Conservation (phyloP, 1,284 basidiomycete species). For the Marasmius oreades region DNA sequence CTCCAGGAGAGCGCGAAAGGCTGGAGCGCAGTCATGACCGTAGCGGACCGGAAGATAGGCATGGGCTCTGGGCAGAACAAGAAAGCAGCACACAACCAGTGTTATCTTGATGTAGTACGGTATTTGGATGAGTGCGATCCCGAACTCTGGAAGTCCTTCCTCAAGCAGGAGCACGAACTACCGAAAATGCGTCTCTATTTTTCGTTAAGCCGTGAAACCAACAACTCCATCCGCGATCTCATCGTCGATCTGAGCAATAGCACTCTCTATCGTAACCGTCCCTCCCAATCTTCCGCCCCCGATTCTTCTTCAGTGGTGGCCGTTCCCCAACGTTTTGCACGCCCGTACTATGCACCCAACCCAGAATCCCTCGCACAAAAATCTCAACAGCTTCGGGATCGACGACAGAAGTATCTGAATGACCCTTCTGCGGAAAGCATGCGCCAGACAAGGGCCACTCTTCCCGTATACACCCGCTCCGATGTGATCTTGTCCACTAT, state of each 20-base stretch:
- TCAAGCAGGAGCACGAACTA: constrained; percentile 65
- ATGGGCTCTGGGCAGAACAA: constrained; percentile 71
- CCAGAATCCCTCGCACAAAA: constrained; percentile 37
- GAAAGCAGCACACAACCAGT: constrained; percentile 72
- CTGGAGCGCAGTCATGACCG: constrained; percentile 85
- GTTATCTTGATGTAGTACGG: constrained; percentile 85
- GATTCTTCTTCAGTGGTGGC: constrained; percentile 13
- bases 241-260: constrained; percentile 62
- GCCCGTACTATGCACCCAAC: constrained; percentile 10
- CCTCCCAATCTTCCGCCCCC: constrained; percentile 21
- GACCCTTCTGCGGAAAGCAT: constrained; percentile 66
- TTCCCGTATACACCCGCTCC: constrained; percentile 75
- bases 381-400: constrained; percentile 55
- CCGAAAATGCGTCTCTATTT: constrained; percentile 74
- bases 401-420: constrained; percentile 59
- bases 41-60: constrained; percentile 80
- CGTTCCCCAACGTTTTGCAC: constrained; percentile 2
- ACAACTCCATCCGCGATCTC: constrained; percentile 73
- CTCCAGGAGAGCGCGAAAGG: constrained; percentile 35
- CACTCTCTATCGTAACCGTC: constrained; percentile 38
- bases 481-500: constrained; percentile 71
- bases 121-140: constrained; percentile 86
- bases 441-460: constrained; percentile 59
- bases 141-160: constrained; percentile 75
- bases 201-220: constrained; percentile 64